A percentile compares a stretch with the other conserved stretches of the same genome.
phyloP scores from a whole-genome alignment of 164 flowering plant species.

The Sextonia rubra region DNA sequence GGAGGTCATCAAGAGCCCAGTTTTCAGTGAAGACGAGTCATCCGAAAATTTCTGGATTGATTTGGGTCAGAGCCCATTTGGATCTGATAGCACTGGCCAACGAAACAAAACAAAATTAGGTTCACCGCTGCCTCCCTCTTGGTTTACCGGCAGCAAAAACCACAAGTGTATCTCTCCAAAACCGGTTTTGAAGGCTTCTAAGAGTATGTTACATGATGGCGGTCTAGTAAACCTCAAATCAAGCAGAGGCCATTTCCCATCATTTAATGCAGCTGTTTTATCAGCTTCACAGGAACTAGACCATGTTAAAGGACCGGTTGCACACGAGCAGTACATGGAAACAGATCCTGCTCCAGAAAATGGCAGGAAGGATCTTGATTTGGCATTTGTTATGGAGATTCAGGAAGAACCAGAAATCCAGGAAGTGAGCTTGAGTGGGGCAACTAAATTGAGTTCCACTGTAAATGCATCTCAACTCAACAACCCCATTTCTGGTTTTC shows the following conservation, averaged over 20 bases:
- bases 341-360: slow-evolving; percentile 9
- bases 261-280: slow-evolving; percentile 56
- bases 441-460: slow-evolving; percentile 8
- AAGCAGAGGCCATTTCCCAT: slow-evolving; percentile 34
- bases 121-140: slow-evolving; percentile 55
- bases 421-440: slow-evolving; percentile 11
- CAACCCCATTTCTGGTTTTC: slow-evolving; percentile 4
- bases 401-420: slow-evolving; percentile 31
- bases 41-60: slow-evolving; percentile 66
- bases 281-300: slow-evolving; percentile 52
- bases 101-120: slow-evolving; percentile 28
- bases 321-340: slow-evolving; percentile 33
- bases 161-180: slow-evolving; percentile 37
- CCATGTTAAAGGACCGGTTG: slow-evolving; percentile 38
- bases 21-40: slow-evolving; percentile 67
- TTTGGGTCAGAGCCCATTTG: slow-evolving; percentile 64
- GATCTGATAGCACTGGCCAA: slow-evolving; percentile 40
- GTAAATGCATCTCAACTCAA: not conserved
- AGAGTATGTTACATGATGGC: slow-evolving; percentile 41
- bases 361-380: slow-evolving; percentile 14
- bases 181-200: slow-evolving; percentile 23
- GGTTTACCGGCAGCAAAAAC: slow-evolving; percentile 45
- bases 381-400: slow-evolving; percentile 28
- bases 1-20: slow-evolving; percentile 68
- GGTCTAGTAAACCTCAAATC: slow-evolving; percentile 15